Base-by-base conservation (phyloP, 2,329 filamentous ascomycete genomes). In the Penicillium brevicompactum region DNA sequence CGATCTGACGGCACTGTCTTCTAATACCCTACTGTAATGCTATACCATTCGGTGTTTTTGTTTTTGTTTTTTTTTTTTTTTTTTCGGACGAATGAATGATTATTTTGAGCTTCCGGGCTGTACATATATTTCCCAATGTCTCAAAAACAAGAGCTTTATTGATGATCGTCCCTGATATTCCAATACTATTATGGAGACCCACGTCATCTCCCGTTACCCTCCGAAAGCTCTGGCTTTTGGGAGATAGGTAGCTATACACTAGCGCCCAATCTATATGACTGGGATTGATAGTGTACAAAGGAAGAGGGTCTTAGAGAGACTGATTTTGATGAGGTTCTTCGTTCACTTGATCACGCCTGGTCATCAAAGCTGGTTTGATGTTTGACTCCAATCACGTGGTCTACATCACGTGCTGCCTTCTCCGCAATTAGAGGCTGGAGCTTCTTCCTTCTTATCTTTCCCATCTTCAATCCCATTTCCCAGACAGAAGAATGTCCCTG, bases 1-100 rank as follows among this genome's bases (percentile, higher is more conserved):
- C 84, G 96, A 64, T 96, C 91, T 62, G 94, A 99, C 73, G 94
- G 94, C 59, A 97, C 94, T 22, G 91, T 99, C 62, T 97, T 99
- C 73, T 96, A 86, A 74, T 67, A 59, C 58, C 59, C 54, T 61
- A 46, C 58, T 58, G 63, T 58, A 57, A 56, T 63, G 59, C 55
- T 62, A 49, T 43, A 43, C 38, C 30, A 34, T 24, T 45, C 42
- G 32, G 34, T 47, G 16, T 13, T 47, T 52, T 53, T 49, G 22
- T 45, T 43, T 27, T n/a, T n/a, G n/a, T n/a, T n/a, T 45, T 43
- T 27, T 13, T 47, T 52, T 53, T 49, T 16, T 45, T 43, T 27
- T 49, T 47, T 46, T 64, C 46, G 66, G 63, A 68, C 67, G 67
- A 72, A 66, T 37, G 34, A 64, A 60, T 56, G 49, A 60, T 53